phyloP scores from a whole-genome alignment of 805 yeast species.

The Debaryomyces tyrocola region DNA sequence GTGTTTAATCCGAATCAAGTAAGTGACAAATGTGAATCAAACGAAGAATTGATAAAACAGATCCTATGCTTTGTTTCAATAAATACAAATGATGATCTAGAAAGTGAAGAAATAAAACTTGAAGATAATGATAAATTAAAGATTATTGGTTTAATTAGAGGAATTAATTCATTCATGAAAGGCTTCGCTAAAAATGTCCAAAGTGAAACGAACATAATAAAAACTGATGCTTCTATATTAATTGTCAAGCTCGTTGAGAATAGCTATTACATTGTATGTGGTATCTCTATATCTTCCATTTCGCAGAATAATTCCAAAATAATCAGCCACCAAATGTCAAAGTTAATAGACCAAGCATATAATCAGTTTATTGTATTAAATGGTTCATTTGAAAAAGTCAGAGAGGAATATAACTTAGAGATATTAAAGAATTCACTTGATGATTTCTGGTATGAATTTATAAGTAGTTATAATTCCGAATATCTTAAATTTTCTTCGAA shows the following conservation, averaged over 20 bases:
- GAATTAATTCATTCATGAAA: constrained; percentile 30
- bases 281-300: constrained; percentile 15
- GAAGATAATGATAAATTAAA: constrained; percentile 18
- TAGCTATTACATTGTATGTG: constrained; percentile 26
- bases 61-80: constrained; percentile 29
- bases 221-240: constrained; percentile 24
- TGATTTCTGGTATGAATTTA: constrained; percentile 31
- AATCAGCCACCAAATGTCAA: constrained; percentile 25
- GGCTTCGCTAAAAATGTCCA: constrained; percentile 17
- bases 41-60: constrained; percentile 31
- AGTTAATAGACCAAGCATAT: constrained; percentile 21
- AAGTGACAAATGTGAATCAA: constrained; percentile 23
- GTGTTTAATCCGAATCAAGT: constrained; percentile 33
- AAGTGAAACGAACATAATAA: constrained; percentile 19
- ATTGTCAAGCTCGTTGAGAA: constrained; percentile 25
- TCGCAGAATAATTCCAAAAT: constrained; percentile 15
- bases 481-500: constrained; percentile 18
- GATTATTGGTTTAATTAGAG: constrained; percentile 36
- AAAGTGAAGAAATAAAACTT: constrained; percentile 13
- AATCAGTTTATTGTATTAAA: constrained; percentile 27
- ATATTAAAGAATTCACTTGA: constrained; percentile 15
- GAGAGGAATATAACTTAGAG: constrained; percentile 14
- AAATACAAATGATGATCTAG: constrained; percentile 4
- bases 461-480: constrained; percentile 23
- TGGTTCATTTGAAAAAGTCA: constrained; percentile 19